Conservation (phyloP, 176 grass and related monocot genomes). For the Phyllostachys edulis region DNA sequence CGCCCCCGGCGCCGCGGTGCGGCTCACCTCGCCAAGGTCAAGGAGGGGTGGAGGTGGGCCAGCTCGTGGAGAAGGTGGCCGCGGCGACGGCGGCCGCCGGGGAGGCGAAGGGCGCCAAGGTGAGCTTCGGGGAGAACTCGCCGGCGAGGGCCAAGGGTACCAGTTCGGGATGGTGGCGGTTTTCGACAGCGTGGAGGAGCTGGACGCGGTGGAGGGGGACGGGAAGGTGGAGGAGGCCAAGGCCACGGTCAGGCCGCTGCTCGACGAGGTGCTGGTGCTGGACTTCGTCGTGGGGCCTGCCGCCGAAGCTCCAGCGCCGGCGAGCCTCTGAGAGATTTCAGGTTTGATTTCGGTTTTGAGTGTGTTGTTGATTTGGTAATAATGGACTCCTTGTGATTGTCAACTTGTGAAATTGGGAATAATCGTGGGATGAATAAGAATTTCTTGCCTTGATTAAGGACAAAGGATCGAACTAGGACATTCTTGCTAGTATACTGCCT, state of each 20-base stretch:
- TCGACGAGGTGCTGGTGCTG: conserved; percentile 67
- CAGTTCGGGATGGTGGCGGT: conserved; percentile 69
- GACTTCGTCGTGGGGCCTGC: conserved; percentile 54
- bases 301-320: conserved; percentile 28
- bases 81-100: conserved; percentile 35
- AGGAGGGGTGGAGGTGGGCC: conserved; percentile 38
- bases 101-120: conserved; percentile 38
- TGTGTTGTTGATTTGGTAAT: neutral
- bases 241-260: conserved; percentile 57
- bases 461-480: no score
- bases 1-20: conserved; percentile 46
- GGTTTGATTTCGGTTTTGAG: neutral
- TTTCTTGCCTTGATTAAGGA: neutral
- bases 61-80: conserved; percentile 45
- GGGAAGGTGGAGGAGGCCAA: conserved; percentile 60
- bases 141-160: conserved; percentile 80
- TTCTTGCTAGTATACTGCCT: no score
- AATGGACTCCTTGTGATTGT: conserved; percentile 18
- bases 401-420: neutral
- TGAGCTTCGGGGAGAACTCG: conserved; percentile 87
- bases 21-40: conserved; percentile 74
- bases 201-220: conserved; percentile 69
- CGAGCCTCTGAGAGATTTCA: conserved; percentile 53
- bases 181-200: conserved; percentile 58
- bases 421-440: conserved; percentile 9